Evolutionary conservation across 108 stramenopile species (phyloP), one percentile per base, ranked within the genome.

Genomic region (Skeletonema potamos): DNA sequence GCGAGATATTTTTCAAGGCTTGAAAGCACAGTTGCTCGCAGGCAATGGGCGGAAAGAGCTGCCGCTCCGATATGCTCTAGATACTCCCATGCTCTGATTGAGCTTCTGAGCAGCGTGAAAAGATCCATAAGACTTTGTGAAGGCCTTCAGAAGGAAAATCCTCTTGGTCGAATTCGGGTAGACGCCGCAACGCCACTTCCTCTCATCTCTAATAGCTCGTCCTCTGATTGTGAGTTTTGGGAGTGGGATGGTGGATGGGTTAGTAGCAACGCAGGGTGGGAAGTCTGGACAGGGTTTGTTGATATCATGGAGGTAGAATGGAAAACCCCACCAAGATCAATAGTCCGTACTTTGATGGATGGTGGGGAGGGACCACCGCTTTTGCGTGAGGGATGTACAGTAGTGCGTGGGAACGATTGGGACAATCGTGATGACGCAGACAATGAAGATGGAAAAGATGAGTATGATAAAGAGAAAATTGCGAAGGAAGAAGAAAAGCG

Each of bases 341-440:
- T 78, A 37, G 88, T 90, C 0, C 77, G 88, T 13, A 73, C 89
- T 27, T 56, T 93, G 24, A 93, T 92, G 89, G 94, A 95, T 72
- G 89, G 90, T 27, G 93, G 93, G 20, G 92, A 95, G 22, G 94
- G 94, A 5, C 94, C 94, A 15, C 94, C 94, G 8, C 81, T 91
- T 74, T 68, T 92, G n/a, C 57, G 84, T 12, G 89, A 85, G 66
- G 86, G 87, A 30, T 90, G 89, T 62, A 57, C 58, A 9, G 94
- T 95, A 8, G 74, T 92, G 85, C 77, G 92, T 58, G 91, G 92
- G 12, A 58, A 67, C 17, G 92, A 92, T 61, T 95, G 92, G 92
- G 67, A 61, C 22, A 74, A 65, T 12, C 64, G 72, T 18, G 33
- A 13, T 18, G 61, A 77, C 18, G 22, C 37, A 20, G 75, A 77